Base-by-base conservation (phyloP, 139 green algal species). In the Chlamydomonas sphaeroides region DNA sequence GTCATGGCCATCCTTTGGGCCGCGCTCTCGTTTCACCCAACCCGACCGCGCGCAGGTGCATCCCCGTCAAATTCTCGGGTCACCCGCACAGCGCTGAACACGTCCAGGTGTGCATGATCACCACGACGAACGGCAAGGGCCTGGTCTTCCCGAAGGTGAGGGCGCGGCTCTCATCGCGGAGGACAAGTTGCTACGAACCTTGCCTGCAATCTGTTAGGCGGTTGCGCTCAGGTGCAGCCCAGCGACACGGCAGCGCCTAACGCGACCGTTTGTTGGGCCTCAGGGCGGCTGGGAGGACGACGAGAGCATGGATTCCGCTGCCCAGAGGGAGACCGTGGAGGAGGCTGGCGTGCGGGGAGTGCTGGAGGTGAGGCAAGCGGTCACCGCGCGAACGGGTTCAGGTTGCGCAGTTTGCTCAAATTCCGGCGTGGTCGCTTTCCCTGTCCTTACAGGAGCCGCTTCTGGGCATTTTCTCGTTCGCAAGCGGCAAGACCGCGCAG, bases 241-340 rank as follows among this genome's bases (percentile, higher is more conserved):
- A n/a, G n/a, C n/a, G n/a, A n/a, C n/a, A n/a, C n/a, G n/a, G n/a
- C n/a, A n/a, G n/a, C n/a, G n/a, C n/a, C n/a, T n/a, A n/a, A n/a
- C n/a, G n/a, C n/a, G n/a, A n/a, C n/a, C n/a, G n/a, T n/a, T n/a
- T n/a, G n/a, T n/a, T n/a, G n/a, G n/a, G n/a, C n/a, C n/a, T n/a
- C 91, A 96, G 94, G 96, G 96, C 42, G 96, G 96, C 6, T 98
- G 96, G 96, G 96, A 98, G 79, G 87, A 89, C 39, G 96, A 98
- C 61, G 96, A 98, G 84, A 93, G 83, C n/a, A 82, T 97, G 59
- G 91, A 98, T 65, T 80, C 85, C 25, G 96, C 96, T 36, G 96
- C 96, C 0, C 75, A 80, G 51, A 81, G 96, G 11, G 96, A 98
- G 80, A 98, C 96, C 3, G 85, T 98, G 59, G 96, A 98, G 81